These are phyloP conservation scores for Suillus subalutaceus DNA, from an alignment of 768 basidiomycete species.

Conservation along the genomic window DNA sequence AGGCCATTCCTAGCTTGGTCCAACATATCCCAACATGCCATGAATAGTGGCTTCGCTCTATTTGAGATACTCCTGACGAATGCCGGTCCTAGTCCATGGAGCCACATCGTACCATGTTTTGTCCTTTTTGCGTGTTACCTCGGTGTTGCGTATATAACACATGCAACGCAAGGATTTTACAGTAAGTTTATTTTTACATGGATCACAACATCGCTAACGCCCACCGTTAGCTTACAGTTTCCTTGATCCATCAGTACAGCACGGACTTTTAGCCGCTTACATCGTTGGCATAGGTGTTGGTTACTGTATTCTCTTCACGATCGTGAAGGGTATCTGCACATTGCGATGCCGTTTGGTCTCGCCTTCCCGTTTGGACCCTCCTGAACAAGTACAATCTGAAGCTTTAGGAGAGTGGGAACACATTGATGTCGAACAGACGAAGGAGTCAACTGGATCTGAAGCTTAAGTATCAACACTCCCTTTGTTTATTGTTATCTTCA, in stretches of 20 bases:
- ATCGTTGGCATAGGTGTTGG: constrained; percentile 61
- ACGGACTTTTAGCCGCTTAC: constrained; percentile 55
- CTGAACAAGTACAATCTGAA: constrained; percentile 21
- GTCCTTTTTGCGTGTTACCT: constrained; percentile 59
- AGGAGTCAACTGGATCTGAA: constrained; percentile 19
- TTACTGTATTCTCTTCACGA: constrained; percentile 51
- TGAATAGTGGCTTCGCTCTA: constrained; percentile 60
- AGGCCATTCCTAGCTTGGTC: constrained; percentile 48
- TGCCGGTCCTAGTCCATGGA: constrained; percentile 54
- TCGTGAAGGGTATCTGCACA: constrained; percentile 46
- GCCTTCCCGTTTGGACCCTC: constrained; percentile 13
- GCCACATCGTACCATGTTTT: constrained; percentile 47
- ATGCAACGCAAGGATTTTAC: constrained; percentile 64
- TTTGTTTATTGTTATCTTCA: neutral
- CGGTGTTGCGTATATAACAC: constrained; percentile 69
- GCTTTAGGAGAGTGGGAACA: constrained; percentile 50
- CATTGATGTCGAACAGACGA: constrained; percentile 30
- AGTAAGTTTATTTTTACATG: constrained; percentile 41
- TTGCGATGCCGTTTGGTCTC: constrained; percentile 40
- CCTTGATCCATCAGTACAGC: constrained; percentile 53
- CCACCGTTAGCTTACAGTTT: constrained; percentile 61
- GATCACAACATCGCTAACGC: constrained; percentile 9
- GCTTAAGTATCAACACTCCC: constrained; percentile 10
- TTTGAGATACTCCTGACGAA: constrained; percentile 63
- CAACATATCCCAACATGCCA: constrained; percentile 60